Percentiles rank a stretch among this genome's conserved stretches.
phyloP scores from a whole-genome alignment of 2,329 filamentous ascomycete genomes.

The Corynespora cassiicola region DNA sequence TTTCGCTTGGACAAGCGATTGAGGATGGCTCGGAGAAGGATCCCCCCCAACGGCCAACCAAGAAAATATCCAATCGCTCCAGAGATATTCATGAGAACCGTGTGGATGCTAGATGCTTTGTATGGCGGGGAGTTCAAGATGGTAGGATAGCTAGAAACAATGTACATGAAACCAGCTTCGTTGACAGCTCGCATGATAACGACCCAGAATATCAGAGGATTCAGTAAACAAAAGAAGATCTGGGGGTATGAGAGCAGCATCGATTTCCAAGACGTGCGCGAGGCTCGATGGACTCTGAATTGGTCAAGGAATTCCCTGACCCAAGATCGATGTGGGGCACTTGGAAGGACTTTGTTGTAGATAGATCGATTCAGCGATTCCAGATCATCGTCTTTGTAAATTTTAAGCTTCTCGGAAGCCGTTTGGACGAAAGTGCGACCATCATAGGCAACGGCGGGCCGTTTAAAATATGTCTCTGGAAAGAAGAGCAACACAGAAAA shows the following conservation, averaged over 20 bases:
- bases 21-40: constrained; percentile 16
- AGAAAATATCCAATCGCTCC: constrained; percentile 26
- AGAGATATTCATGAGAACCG: too few species aligned
- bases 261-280: constrained; percentile 32
- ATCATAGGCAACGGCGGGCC: constrained; percentile 50
- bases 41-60: constrained; percentile 18
- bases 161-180: constrained; percentile 37
- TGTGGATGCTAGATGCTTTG: too few species aligned
- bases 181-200: constrained; percentile 30
- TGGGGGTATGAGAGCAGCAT: constrained; percentile 31
- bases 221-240: constrained; percentile 33
- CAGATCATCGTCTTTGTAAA: constrained; percentile 44
- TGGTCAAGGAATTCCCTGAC: constrained; percentile 15
- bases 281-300: constrained; percentile 26
- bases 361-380: not conserved
- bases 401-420: constrained; percentile 46
- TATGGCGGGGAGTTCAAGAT: constrained; percentile 30
- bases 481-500: constrained; percentile 37
- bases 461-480: constrained; percentile 51
- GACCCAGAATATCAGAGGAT: constrained; percentile 42
- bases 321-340: constrained; percentile 5
- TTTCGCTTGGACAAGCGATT: constrained; percentile 29
- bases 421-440: constrained; percentile 49
- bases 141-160: constrained; percentile 29
- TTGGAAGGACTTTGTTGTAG: constrained; percentile 7